Percentiles rank a stretch among this genome's conserved stretches.
Conservation (phyloP, 352 stramenopile species). For the Blastocystis sp. region DNA sequence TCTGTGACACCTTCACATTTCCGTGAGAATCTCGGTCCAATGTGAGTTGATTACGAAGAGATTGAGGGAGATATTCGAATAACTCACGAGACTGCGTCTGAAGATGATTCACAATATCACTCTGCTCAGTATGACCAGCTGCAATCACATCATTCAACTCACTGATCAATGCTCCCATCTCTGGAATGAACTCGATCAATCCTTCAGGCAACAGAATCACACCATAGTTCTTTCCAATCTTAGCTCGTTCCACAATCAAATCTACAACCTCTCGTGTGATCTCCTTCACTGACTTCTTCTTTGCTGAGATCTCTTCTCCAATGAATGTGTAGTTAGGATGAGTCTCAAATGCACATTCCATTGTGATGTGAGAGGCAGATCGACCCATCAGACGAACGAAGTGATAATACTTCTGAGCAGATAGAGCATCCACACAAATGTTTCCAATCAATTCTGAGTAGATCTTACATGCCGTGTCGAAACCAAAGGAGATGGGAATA, state of each 20-base stretch:
- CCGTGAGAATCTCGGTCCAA: constrained; percentile 63
- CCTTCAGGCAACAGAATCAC: constrained; percentile 69
- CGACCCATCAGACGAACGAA: constrained; percentile 68
- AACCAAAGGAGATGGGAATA: constrained; percentile 70
- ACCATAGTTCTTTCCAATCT: constrained; percentile 68
- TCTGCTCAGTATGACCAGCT: constrained; percentile 47
- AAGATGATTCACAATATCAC: constrained; percentile 26
- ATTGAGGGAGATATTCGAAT: constrained; percentile 56
- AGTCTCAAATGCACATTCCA: constrained; percentile 68
- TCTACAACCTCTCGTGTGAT: constrained; percentile 65
- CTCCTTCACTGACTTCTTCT: constrained; percentile 51
- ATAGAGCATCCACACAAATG: constrained; percentile 66
- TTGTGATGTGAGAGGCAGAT: constrained; percentile 67
- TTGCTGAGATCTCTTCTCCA: constrained; percentile 8
- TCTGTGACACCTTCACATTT: constrained; percentile 68
- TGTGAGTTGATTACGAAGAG: constrained; percentile 62
- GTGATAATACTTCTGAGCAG: constrained; percentile 70
- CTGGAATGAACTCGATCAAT: constrained; percentile 70
- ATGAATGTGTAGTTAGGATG: constrained; percentile 66
- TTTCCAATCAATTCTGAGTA: constrained; percentile 69
- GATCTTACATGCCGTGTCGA: constrained; percentile 67
- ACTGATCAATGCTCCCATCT: constrained; percentile 67
- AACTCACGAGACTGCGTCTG: constrained; percentile 45
- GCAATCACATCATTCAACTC: constrained; percentile 69
- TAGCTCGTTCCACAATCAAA: constrained; percentile 64